A percentile compares a stretch with the other conserved stretches of the same genome.
These are phyloP conservation scores for Penicillium sp. DNA, from an alignment of 2,329 filamentous ascomycete genomes.

Conservation along the genomic window DNA sequence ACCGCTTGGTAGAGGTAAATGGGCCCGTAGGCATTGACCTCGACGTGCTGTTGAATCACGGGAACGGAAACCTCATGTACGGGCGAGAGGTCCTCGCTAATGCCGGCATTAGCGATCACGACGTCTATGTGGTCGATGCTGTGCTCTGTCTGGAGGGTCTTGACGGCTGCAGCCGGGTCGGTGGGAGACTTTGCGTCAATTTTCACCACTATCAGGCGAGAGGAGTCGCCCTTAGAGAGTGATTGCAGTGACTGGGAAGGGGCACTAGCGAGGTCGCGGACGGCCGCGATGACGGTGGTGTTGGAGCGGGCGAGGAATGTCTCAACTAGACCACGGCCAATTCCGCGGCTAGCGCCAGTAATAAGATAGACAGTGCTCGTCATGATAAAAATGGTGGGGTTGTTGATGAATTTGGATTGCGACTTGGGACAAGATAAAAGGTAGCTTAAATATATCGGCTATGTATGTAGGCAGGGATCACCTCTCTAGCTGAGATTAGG, in stretches of 20 bases:
- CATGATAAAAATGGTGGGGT: not conserved
- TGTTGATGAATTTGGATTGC: not conserved
- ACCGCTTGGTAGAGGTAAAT: slow-evolving; percentile 7
- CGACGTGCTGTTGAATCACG: slow-evolving; percentile 28
- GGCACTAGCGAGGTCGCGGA: not conserved
- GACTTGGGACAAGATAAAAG: not conserved
- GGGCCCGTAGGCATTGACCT: slow-evolving; percentile 37
- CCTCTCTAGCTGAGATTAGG: not conserved
- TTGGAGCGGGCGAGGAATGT: slow-evolving; percentile 1
- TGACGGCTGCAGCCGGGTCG: slow-evolving; percentile 36
- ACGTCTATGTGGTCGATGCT: slow-evolving; percentile 49
- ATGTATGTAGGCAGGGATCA: too few species aligned
- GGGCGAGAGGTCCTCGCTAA: slow-evolving; percentile 23
- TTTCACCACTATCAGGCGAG: slow-evolving; percentile 43
- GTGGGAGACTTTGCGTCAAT: slow-evolving; percentile 41
- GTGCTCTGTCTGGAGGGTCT: slow-evolving; percentile 25
- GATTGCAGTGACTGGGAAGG: not conserved
- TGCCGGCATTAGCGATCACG: slow-evolving; percentile 55
- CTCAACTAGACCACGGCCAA: slow-evolving; percentile 3
- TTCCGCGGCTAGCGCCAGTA: slow-evolving; percentile 3
- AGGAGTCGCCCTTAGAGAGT: slow-evolving; percentile 38
- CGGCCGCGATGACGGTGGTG: slow-evolving; percentile 3
- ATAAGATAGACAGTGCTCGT: not conserved
- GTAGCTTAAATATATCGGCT: not conserved
- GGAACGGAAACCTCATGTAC: slow-evolving; percentile 15